Conservation (phyloP, 257 asterid genomes). For the Capsicum rhomboideum region DNA sequence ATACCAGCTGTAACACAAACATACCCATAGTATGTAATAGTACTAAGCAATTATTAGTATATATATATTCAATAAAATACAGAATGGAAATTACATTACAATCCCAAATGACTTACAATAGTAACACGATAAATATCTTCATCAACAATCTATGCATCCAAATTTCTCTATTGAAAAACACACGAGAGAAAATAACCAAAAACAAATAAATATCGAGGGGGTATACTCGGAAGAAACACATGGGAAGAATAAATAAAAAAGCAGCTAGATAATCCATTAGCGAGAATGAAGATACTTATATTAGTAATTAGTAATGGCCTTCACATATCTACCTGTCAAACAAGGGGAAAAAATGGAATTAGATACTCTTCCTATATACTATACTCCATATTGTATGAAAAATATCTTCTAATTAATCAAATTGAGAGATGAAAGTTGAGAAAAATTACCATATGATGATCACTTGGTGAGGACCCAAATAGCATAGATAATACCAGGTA, state of each 20-base stretch:
- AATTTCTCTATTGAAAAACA: no score
- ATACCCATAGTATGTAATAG: background rate
- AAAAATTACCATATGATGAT: background rate
- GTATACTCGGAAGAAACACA: background rate
- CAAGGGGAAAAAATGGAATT: background rate
- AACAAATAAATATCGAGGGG: background rate
- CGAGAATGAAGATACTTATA: background rate
- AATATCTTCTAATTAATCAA: background rate
- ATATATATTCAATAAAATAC: background rate
- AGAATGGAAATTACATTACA: background rate
- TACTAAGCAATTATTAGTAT: no score
- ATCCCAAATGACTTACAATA: background rate
- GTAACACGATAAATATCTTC: background rate
- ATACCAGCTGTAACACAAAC: background rate
- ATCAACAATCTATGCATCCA: background rate
- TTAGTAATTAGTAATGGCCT: background rate
- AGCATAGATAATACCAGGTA: slow-evolving; percentile 79
- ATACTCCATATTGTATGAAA: background rate
- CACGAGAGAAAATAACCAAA: background rate
- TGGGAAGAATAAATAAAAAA: background rate
- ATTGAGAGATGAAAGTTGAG: background rate
- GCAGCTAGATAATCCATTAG: background rate
- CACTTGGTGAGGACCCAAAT: slow-evolving; percentile 63
- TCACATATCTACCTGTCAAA: background rate
- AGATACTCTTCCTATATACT: background rate